Evolutionary conservation across 2,329 filamentous ascomycete genomes (phyloP), one percentile per base, ranked within the genome.

Genomic region (Ascochyta koolunga): DNA sequence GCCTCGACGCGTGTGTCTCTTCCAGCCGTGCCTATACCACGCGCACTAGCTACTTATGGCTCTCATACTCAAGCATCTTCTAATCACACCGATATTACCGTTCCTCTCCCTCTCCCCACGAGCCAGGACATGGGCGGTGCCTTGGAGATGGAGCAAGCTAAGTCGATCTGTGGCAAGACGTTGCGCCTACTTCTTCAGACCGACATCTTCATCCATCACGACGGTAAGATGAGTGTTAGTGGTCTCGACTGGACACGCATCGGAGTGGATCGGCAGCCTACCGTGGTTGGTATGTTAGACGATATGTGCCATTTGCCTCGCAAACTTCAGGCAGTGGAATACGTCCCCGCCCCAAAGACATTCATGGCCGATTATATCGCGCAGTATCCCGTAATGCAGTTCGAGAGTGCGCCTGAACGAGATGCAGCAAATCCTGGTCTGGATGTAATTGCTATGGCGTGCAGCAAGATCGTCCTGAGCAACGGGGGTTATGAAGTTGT

Each of bases 201-300:
- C 4, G 65, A 74, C 16, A 61, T 73, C 31, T 58, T 56, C 36
- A 68, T 74, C 10, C 54, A 60, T 9, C 54, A 69, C 27, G 39
- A 64, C 27, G 70, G 70, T 2, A 65, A 58, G 15, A 60, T 74
- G 10, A 60, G 35, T 15, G 62, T 63, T 27, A 40, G 61, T 8
- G 69, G 62, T 3, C 61, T 63, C 4, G 37, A 59, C 3, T 75
- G 67, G 66, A 64, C 49, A 8, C 67, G 70, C 6, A 63, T 75
- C n/a, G 24, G 50, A 0, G 58, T 65, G 1, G 51, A 38, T 1
- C 64, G 52, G 22, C 70, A 74, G 50, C 7, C 19, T n/a, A 60
- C 59, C 0, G 49, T 64, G 16, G 43, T 62, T 6, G 42, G 22
- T 1, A 65, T 60, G 63, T 61, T 74, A 7, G 58, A 66, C 8